These are phyloP conservation scores for Mikania micrantha DNA, from an alignment of 129 eudicot genomes.

Conservation along the genomic window DNA sequence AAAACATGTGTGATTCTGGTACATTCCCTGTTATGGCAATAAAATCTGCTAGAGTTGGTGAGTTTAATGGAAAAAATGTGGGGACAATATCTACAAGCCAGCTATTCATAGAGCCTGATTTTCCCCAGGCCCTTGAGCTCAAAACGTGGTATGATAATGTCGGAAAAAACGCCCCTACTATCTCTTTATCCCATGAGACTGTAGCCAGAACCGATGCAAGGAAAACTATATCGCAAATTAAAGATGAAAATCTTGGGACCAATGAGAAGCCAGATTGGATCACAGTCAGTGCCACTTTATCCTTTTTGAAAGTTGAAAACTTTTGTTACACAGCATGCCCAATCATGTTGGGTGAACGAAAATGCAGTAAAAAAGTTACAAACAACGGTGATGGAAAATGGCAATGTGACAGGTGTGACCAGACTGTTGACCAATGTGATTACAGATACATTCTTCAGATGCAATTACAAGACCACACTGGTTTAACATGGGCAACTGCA, in stretches of 20 bases:
- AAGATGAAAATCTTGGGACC: slow-evolving; percentile 86
- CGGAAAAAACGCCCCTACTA: slow-evolving; percentile 45
- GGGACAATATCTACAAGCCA: slow-evolving; percentile 73
- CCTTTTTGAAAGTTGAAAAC: slow-evolving; percentile 43
- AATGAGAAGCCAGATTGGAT: slow-evolving; percentile 90
- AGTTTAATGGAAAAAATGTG: slow-evolving; percentile 61
- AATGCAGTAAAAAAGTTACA: slow-evolving; percentile 71
- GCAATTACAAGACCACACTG: slow-evolving; percentile 75
- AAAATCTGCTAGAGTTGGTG: slow-evolving; percentile 63
- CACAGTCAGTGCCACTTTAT: slow-evolving; percentile 43
- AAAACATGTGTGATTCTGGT: slow-evolving; percentile 62
- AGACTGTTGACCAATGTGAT: slow-evolving; percentile 59
- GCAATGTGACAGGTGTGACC: slow-evolving; percentile 75
- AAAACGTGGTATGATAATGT: slow-evolving; percentile 65
- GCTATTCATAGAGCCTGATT: slow-evolving; percentile 74
- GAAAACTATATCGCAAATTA: slow-evolving; percentile 74
- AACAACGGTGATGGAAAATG: slow-evolving; percentile 85
- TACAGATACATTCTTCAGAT: slow-evolving; percentile 75
- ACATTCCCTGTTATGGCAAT: slow-evolving; percentile 71
- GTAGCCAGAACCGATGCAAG: slow-evolving; percentile 42
- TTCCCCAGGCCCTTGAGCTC: slow-evolving; percentile 56
- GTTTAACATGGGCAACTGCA: slow-evolving; percentile 66
- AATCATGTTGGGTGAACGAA: slow-evolving; percentile 44
- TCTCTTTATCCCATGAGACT: slow-evolving; percentile 54
- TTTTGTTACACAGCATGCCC: slow-evolving; percentile 89